Evolutionary conservation across 306 rosid genomes (phyloP), one percentile per base, ranked within the genome.

Genomic region (Begonia fuchsioides): DNA sequence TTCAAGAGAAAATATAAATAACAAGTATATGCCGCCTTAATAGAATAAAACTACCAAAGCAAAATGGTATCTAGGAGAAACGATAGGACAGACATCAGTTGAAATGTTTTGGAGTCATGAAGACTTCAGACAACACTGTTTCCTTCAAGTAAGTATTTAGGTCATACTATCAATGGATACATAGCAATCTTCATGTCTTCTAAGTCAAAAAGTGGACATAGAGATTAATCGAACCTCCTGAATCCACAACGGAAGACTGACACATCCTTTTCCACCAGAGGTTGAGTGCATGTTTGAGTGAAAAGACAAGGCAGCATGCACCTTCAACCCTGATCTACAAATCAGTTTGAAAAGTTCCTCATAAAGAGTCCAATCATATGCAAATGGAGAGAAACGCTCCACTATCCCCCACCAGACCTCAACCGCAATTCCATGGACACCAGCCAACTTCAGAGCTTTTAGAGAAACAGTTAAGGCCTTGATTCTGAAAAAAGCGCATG

Each of bases 351-450:
- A 62, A 41, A 68, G 68, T 39, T 43, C 15, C 35, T 62, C 68
- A 52, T 62, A 68, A 38, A 68, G 65, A 43, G 60, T 43, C 73
- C 73, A 68, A 53, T 68, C 44, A 47, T 62, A 68, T 12, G 52
- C 15, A 19, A 13, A 35, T 44, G 68, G 68, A 52, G 73, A 57
- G 64, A 57, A 62, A 38, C 68, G 68, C 41, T 68, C 73, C 38
- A 68, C 68, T 2, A 68, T 54, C n/a, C 73, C 73, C 73, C 73
- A 68, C 73, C 68, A 62, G 48, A 62, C 73, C 61, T 68, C 73
- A 57, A 68, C 68, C 47, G 65, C 68, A 56, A 68, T 44, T 57
- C 73, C 73, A 38, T 57, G 73, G 15, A n/a, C n/a, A n/a, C n/a
- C n/a, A n/a, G n/a, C n/a, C n/a, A 68, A 38, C 65, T 61, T 68